A percentile compares a stretch with the other conserved stretches of the same genome.
Conservation (phyloP, 805 yeast species). For the Candida cerambycidarum region DNA sequence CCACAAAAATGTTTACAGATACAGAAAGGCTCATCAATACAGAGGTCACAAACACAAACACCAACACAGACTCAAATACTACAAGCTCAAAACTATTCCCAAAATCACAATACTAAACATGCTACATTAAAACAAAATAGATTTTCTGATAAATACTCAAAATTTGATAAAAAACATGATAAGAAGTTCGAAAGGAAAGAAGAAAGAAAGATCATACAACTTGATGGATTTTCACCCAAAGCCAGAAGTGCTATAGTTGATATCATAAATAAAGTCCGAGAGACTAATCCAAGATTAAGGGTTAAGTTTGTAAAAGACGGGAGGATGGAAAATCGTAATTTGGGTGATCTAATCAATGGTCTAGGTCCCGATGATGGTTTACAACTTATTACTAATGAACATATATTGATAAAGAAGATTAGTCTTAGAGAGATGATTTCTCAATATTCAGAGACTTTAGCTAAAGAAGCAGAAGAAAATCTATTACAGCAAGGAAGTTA, state of each 20-base stretch:
- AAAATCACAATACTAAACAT: too few relatives aligned
- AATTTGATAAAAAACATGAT: not conserved
- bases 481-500: conserved; percentile 34
- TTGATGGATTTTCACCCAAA: conserved; percentile 27
- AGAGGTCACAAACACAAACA: not conserved
- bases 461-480: conserved; percentile 29
- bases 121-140: not conserved
- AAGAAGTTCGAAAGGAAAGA: not conserved
- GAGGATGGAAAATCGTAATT: conserved; percentile 20
- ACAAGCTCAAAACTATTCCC: too few relatives aligned
- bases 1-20: too few relatives aligned
- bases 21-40: too few relatives aligned
- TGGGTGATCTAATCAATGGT: conserved; percentile 33
- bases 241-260: conserved; percentile 27
- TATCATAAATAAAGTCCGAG: conserved; percentile 23
- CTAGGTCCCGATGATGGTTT: conserved; percentile 20
- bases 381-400: conserved; percentile 9
- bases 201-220: conserved; percentile 19
- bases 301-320: conserved; percentile 30
- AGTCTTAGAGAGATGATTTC: conserved; percentile 33
- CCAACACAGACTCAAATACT: not conserved
- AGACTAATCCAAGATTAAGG: conserved; percentile 18
- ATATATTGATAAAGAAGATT: conserved; percentile 21
- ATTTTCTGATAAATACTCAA: conserved; percentile 1
- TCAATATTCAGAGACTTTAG: conserved; percentile 30